These are phyloP conservation scores for Sequoia sempervirens DNA, from an alignment of 75 land plant species.

Conservation along the genomic window DNA sequence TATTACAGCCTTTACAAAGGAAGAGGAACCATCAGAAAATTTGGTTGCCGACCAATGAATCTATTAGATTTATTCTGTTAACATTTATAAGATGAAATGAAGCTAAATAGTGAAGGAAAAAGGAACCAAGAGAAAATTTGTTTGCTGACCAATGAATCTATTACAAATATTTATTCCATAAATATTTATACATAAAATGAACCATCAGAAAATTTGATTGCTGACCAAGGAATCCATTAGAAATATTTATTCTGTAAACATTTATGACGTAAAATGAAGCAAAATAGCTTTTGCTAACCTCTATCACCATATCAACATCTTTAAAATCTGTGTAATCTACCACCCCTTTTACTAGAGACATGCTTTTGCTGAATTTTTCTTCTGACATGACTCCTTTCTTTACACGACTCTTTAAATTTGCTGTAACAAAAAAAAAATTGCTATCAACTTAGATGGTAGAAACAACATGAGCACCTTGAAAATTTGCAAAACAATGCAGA, in stretches of 20 bases:
- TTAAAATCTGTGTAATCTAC: slow-evolving; percentile 79
- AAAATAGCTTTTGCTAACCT: slow-evolving; percentile 44
- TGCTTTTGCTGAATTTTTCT: slow-evolving; percentile 61
- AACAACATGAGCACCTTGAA: not conserved
- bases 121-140: not conserved
- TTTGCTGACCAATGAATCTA: not conserved
- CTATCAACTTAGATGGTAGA: not conserved
- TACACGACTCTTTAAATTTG: slow-evolving; percentile 60
- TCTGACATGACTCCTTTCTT: slow-evolving; percentile 51
- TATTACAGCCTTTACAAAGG: slow-evolving; percentile 74
- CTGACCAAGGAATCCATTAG: not conserved
- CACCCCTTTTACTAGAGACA: slow-evolving; percentile 69
- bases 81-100: not conserved
- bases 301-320: slow-evolving; percentile 94
- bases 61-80: not conserved
- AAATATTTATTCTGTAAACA: slow-evolving; percentile 1
- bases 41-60: not conserved
- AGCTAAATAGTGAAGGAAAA: too few species aligned
- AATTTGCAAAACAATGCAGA: not conserved
- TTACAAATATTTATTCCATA: too few species aligned
- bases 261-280: not conserved
- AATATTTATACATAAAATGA: not conserved
- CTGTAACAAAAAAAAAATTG: slow-evolving; percentile 35
- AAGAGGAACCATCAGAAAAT: not conserved
- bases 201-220: not conserved